Evolutionary conservation across 768 basidiomycete species (phyloP).

Genomic region (Candolleomyces efflorescens): DNA sequence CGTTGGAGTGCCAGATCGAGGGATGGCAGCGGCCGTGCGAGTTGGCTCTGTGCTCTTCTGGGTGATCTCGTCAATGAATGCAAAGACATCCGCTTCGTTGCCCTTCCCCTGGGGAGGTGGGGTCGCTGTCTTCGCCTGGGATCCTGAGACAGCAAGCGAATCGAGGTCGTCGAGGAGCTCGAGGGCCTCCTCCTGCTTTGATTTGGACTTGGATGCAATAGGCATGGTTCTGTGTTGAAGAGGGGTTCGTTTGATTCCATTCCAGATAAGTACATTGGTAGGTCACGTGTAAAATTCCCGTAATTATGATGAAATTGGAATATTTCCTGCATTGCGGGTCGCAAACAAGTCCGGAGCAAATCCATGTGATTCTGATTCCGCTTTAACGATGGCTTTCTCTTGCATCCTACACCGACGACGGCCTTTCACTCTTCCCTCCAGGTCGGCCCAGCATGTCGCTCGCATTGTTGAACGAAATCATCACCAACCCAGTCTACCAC

Average conservation of each 20-base stretch:
- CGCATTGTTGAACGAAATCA: constrained; percentile 39
- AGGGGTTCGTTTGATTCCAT: neutral
- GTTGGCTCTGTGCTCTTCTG: constrained; percentile 84
- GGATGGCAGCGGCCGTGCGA: constrained; percentile 43
- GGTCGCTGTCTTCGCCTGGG: constrained; percentile 16
- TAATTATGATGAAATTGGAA: neutral
- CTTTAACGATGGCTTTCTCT: neutral
- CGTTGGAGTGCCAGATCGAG: constrained; percentile 66
- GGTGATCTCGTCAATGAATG: constrained; percentile 92
- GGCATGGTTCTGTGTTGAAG: neutral
- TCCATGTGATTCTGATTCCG: neutral
- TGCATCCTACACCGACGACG: neutral
- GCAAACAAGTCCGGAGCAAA: neutral
- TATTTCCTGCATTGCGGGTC: constrained; percentile 1
- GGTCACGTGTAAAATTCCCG: neutral
- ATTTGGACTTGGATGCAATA: constrained; percentile 54
- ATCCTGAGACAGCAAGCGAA: constrained; percentile 46
- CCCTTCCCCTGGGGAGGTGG: constrained; percentile 24
- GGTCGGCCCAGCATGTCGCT: constrained; percentile 14
- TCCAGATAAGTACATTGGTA: neutral
- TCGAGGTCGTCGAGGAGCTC: constrained; percentile 95
- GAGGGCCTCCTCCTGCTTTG: constrained; percentile 84
- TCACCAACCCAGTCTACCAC: constrained; percentile 74
- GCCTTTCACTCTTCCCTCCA: too few species aligned
- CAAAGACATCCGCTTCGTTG: constrained; percentile 81